Conservation (phyloP, 2,329 filamentous ascomycete species). For the Rachicladosporium sp. region DNA sequence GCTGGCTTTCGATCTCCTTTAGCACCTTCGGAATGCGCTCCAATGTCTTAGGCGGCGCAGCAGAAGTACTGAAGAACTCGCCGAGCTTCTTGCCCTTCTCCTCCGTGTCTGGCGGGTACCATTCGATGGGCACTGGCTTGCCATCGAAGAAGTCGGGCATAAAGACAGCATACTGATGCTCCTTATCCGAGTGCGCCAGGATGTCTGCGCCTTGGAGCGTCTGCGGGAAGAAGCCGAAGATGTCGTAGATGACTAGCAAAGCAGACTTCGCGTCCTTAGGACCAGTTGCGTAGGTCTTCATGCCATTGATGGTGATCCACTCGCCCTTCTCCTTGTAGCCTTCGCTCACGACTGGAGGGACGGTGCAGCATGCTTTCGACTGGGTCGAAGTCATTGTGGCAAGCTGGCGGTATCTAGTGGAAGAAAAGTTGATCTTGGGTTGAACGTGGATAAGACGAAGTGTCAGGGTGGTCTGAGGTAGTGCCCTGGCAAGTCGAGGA, state of each 20-base stretch:
- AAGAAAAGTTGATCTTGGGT: too few species aligned
- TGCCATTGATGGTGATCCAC: slow-evolving; percentile 46
- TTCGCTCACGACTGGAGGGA: slow-evolving; percentile 36
- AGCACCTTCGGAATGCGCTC: slow-evolving; percentile 44
- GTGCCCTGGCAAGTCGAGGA: too few species aligned
- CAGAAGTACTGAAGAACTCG: slow-evolving; percentile 45
- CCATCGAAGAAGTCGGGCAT: slow-evolving; percentile 89
- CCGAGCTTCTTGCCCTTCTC: slow-evolving; percentile 49
- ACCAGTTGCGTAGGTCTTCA: slow-evolving; percentile 52
- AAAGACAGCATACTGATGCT: slow-evolving; percentile 60
- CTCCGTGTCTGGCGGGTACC: slow-evolving; percentile 45
- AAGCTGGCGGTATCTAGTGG: neutral
- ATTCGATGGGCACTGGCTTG: slow-evolving; percentile 50
- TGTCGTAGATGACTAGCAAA: slow-evolving; percentile 48
- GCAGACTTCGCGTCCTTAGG: slow-evolving; percentile 42
- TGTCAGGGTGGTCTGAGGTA: too few species aligned
- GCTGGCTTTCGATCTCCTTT: slow-evolving; percentile 39
- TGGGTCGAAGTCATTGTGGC: slow-evolving; percentile 19
- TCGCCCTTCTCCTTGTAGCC: slow-evolving; percentile 46
- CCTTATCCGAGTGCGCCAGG: slow-evolving; percentile 41
- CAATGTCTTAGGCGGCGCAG: slow-evolving; percentile 46
- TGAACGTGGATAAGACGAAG: too few species aligned
- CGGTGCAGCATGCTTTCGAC: slow-evolving; percentile 34
- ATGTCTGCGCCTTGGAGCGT: slow-evolving; percentile 53
- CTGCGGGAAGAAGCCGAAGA: slow-evolving; percentile 53